Evolutionary conservation across 1,284 basidiomycete species (phyloP), one percentile per base, ranked within the genome.

Genomic region (Inonotus obliquus): DNA sequence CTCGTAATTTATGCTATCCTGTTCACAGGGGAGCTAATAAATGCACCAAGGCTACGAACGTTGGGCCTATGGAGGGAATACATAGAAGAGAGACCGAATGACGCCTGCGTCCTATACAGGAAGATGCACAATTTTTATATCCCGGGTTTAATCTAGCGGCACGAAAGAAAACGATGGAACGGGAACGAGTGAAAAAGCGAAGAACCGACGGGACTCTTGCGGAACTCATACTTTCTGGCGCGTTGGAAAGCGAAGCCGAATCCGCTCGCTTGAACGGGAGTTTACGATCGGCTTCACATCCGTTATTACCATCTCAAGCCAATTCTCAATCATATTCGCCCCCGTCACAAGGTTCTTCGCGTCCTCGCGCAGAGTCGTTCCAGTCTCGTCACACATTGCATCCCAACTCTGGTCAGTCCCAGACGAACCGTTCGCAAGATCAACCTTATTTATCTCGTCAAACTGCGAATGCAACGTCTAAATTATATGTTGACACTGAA

Each of bases 191-290:
- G 23, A 58, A 54, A 2, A 55, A 51, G 35, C 37, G 29, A 32
- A 53, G 54, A 27, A 47, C 17, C 14, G 71, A 73, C 47, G 76
- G 72, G 73, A 70, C 71, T 1, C 67, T 77, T 17, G 71, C 73
- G 1, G 76, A 77, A 56, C 62, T 76, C 27, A 63, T 77, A 2
- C 68, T 78, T 6, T 70, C 69, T 41, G 75, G 75, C 3, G 69
- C 69, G 2, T 70, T 77, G n/a, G 75, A 76, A 39, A 29, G 60
- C 13, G 37, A 60, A 21, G 41, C 47, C 2, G 47, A 49, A 23
- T 7, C 47, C 4, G 41, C 13, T 23, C 47, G n/a, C 7, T 25
- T 23, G 13, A 27, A 13, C 7, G 21, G 19, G 21, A 25, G 9
- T 49, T 49, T 27, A 27, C 21, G 41, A 17, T n/a, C 37, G 41